A percentile compares a stretch with the other conserved stretches of the same genome.
Evolutionary conservation across 352 stramenopile genomes (phyloP).

Genomic region (Phytophthora foliorum): DNA sequence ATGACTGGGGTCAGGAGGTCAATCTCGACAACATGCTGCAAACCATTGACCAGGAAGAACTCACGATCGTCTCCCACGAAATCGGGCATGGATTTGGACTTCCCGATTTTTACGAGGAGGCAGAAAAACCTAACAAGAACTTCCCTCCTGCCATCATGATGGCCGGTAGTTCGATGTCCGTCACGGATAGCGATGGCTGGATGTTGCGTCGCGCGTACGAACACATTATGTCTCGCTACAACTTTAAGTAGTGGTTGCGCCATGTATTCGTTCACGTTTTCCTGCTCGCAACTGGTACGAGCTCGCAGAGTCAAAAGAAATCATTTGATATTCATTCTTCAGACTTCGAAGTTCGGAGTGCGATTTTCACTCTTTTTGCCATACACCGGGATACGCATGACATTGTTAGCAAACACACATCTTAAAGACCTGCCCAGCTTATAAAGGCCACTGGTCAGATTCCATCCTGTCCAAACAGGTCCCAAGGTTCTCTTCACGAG

Average conservation of each 20-base stretch:
- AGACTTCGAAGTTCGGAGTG: no score
- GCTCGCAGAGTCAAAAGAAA: constrained; percentile 5
- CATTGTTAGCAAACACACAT: not conserved
- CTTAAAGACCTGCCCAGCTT: not conserved
- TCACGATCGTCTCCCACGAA: constrained; percentile 42
- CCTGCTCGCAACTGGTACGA: constrained; percentile 12
- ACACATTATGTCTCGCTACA: constrained; percentile 22
- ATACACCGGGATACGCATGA: no score
- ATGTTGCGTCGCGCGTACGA: constrained; percentile 38
- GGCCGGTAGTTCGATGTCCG: constrained; percentile 30
- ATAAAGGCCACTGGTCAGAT: no score
- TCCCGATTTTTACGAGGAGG: constrained; percentile 27
- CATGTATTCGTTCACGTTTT: constrained; percentile 3
- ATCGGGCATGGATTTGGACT: constrained; percentile 40
- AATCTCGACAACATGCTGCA: constrained; percentile 42
- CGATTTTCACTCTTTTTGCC: not conserved
- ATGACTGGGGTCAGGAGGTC: constrained; percentile 33
- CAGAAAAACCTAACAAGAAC: constrained; percentile 17
- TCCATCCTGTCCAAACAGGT: no score
- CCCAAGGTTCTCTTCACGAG: not conserved
- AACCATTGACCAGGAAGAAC: constrained; percentile 34
- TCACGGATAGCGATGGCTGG: constrained; percentile 40
- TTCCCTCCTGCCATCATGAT: constrained; percentile 33
- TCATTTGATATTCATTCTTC: constrained; percentile 7
- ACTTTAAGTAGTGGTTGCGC: constrained; percentile 12